Base-by-base conservation (phyloP, 139 green algal genomes). In the Chlorella sp. region DNA sequence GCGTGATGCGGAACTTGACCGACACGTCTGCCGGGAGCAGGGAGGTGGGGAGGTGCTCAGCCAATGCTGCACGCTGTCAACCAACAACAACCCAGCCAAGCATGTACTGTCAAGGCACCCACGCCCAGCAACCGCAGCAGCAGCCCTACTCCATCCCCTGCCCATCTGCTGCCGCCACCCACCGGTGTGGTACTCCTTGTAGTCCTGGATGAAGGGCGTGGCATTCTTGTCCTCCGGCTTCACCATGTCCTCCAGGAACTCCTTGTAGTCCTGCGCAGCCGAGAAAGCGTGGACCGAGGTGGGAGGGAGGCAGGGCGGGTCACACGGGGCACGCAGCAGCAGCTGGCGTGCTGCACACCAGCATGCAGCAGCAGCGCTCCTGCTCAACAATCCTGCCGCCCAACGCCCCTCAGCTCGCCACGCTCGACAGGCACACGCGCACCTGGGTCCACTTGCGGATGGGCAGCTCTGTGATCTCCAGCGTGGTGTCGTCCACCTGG, bases 381-480 rank as follows among this genome's bases (percentile, higher is more conserved):
- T 69, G 28, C 25, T 4, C 62, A 15, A 23, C 28, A 28, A 0
- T 17, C 64, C 28, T 47, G 21, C 70, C 38, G 2, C 70, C 20
- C 69, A 34, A 20, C 36, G 32, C n/a, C n/a, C n/a, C n/a, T n/a
- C n/a, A n/a, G n/a, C 36, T 16, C 18, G 9, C 7, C 38, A 25
- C 69, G 7, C 1, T 32, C 32, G 21, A 12, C 11, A 3, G 2
- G 36, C 69, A 20, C 23, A 5, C 36, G 13, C 15, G 51, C 67
- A 86, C 81, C 89, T 98, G 91, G 3, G 97, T 99, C 98, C 98
- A 99, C 87, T 96, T 98, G 64, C 95, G 92, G 47, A 99, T 68
- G 0, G 98, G 97, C 84, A 99, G 93, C 93, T 99, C 98, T 9
- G 91, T 97, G 86, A 99, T 96, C 82, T 98, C 94, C 60, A 99